Percentiles rank a stretch among this genome's conserved stretches.
Conservation (phyloP, 495 filamentous ascomycete species). For the Neurospora sp. region DNA sequence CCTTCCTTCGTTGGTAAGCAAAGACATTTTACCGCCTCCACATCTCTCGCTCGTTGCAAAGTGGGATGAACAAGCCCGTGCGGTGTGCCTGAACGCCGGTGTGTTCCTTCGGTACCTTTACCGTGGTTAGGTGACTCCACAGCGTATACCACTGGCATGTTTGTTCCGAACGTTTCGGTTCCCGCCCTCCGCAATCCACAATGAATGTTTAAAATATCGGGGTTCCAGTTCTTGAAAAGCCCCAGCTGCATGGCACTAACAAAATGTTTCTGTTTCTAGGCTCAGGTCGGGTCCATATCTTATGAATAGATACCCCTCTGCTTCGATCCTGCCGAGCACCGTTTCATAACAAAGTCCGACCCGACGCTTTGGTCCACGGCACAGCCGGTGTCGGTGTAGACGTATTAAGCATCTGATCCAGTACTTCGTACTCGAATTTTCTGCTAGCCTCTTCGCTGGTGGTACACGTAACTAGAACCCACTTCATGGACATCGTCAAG, state of each 20-base stretch:
- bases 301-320: background rate
- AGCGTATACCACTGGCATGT: background rate
- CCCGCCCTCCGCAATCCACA: background rate
- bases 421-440: background rate
- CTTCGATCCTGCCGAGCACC: background rate
- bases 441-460: background rate
- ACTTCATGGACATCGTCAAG: slow-evolving; percentile 8
- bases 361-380: background rate
- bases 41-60: background rate
- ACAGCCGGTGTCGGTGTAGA: background rate
- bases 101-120: background rate
- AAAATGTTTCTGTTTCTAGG: background rate
- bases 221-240: background rate
- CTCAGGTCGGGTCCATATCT: background rate
- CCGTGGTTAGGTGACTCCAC: background rate
- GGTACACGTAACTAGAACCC: background rate
- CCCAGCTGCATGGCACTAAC: background rate
- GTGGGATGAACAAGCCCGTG: background rate
- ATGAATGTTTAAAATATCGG: background rate
- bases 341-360: background rate
- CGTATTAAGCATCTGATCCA: background rate
- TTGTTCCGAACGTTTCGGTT: background rate
- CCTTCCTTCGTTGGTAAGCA: background rate
- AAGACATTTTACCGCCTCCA: background rate
- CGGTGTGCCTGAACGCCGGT: background rate